phyloP scores from a whole-genome alignment of 129 eudicot species.

The Lactuca saligna region DNA sequence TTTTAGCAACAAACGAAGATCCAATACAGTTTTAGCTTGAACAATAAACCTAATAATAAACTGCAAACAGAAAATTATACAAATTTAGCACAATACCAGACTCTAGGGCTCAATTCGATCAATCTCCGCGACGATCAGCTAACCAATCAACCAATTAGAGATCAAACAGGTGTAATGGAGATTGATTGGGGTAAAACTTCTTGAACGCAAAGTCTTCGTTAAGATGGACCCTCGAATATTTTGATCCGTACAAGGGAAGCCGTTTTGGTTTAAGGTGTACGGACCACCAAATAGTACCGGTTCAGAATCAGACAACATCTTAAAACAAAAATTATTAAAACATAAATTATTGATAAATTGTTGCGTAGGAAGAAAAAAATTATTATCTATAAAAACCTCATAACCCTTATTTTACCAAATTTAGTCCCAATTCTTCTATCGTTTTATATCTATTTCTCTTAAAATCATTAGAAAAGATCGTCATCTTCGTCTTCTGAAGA shows the following conservation, averaged over 20 bases:
- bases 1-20: not conserved
- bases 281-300: not conserved
- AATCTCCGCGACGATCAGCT: conserved; percentile 11
- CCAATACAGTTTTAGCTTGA: conserved; percentile 9
- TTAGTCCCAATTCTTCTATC: too few species aligned
- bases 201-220: not conserved
- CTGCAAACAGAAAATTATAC: not conserved
- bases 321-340: too few species aligned
- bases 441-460: too few species aligned
- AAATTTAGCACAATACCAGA: conserved; percentile 19
- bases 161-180: conserved; percentile 8
- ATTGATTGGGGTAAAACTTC: not conserved
- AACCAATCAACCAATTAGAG: conserved; percentile 3
- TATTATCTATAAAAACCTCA: too few species aligned
- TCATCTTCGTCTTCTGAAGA: too few species aligned
- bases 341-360: too few species aligned
- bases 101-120: conserved; percentile 27
- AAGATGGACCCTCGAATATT: conserved; percentile 5
- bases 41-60: not conserved
- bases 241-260: not conserved
- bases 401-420: too few species aligned
- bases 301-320: too few species aligned
- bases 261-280: not conserved
- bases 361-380: too few species aligned
- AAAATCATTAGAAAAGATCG: too few species aligned